These are phyloP conservation scores for Mikania micrantha DNA, from an alignment of 129 eudicot genomes.

Conservation along the genomic window DNA sequence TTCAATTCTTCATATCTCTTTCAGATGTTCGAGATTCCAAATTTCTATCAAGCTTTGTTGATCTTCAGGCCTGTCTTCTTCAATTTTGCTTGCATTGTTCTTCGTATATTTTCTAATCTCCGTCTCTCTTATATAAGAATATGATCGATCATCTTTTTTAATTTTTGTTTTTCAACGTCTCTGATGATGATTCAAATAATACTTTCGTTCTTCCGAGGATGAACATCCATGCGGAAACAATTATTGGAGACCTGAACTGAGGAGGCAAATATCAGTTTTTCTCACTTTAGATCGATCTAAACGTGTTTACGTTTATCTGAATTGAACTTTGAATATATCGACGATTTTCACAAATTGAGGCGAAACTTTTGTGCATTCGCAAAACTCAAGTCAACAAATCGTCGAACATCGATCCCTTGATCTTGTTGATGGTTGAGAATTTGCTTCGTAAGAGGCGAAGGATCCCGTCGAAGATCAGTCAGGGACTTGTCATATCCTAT, in stretches of 20 bases:
- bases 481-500: conserved; percentile 37
- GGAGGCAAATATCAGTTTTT: neutral
- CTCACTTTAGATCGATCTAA: neutral
- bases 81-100: too few species aligned
- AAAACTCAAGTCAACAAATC: conserved; percentile 12
- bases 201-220: conserved; percentile 37
- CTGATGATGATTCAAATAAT: conserved; percentile 25
- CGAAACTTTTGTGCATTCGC: neutral
- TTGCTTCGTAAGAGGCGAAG: neutral
- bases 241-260: conserved; percentile 45
- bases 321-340: neutral
- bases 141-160: too few species aligned
- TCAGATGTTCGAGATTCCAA: neutral
- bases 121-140: too few species aligned
- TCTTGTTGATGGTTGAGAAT: conserved; percentile 8
- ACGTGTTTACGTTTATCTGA: neutral
- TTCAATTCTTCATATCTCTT: neutral
- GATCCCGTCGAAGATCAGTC: neutral
- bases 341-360: conserved; percentile 13
- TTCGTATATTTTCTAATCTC: too few species aligned
- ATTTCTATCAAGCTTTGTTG: neutral
- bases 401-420: conserved; percentile 14
- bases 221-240: conserved; percentile 26
- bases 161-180: neutral
- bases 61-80: neutral